phyloP scores from a whole-genome alignment of 2,329 filamentous ascomycete species.

The Colletotrichum trifolii region DNA sequence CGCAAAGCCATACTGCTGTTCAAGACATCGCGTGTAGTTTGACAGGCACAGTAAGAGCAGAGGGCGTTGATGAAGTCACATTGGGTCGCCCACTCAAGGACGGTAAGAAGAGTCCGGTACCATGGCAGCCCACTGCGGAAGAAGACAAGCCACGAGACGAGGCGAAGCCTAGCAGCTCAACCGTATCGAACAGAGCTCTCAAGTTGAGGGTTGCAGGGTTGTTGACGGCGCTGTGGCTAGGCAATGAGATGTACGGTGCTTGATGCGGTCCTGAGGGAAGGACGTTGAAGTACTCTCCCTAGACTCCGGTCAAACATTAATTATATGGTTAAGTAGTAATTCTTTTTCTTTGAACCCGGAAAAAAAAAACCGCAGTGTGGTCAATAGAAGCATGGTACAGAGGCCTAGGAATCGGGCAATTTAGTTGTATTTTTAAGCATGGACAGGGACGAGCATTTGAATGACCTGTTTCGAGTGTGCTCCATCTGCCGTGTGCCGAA shows the following conservation, averaged over 20 bases:
- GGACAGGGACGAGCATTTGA: conserved; percentile 16
- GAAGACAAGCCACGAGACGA: conserved; percentile 8
- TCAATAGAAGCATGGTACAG: no score
- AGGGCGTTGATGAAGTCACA: conserved; percentile 13
- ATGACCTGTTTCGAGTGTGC: conserved; percentile 22
- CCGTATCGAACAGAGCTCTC: conserved; percentile 7
- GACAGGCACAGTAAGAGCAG: conserved; percentile 8
- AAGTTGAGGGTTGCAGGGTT: conserved; percentile 21
- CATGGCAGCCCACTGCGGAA: conserved; percentile 20
- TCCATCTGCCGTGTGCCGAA: conserved; percentile 17
- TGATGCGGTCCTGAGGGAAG: conserved; percentile 6
- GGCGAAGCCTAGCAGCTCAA: not conserved
- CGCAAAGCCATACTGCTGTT: conserved; percentile 28
- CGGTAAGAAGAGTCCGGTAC: conserved; percentile 27
- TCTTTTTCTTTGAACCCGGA: not conserved
- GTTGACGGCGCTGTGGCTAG: conserved; percentile 32
- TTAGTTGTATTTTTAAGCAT: conserved; percentile 7
- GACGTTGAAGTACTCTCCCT: not conserved
- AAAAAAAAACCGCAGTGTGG: no score
- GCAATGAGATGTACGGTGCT: conserved; percentile 33
- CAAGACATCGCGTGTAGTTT: conserved; percentile 13
- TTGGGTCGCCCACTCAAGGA: conserved; percentile 23
- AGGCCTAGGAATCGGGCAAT: not conserved
- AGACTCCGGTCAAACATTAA: not conserved
- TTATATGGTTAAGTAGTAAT: conserved; percentile 21